phyloP scores from a whole-genome alignment of 371 early-diverging fungal genomes.

The Apophysomyces variabilis region DNA sequence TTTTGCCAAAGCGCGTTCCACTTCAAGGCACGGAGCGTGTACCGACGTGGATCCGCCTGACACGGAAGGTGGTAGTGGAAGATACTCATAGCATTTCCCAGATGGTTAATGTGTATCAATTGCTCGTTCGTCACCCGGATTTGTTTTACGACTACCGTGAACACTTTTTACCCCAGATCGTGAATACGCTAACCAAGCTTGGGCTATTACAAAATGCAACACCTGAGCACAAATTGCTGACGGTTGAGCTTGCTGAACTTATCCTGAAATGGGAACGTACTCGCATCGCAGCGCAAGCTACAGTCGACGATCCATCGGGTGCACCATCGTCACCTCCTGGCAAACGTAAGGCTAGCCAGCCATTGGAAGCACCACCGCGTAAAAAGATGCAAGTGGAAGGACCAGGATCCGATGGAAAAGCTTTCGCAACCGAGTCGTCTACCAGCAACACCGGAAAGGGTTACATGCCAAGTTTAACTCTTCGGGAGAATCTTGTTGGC shows the following conservation, averaged over 20 bases:
- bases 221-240: slow-evolving; percentile 83
- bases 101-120: slow-evolving; percentile 87
- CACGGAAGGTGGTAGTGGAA: slow-evolving; percentile 86
- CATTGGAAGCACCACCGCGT: slow-evolving; percentile 22
- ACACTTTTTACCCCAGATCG: slow-evolving; percentile 89
- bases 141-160: slow-evolving; percentile 88
- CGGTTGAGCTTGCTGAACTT: slow-evolving; percentile 90
- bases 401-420: slow-evolving; percentile 29
- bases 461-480: slow-evolving; percentile 56
- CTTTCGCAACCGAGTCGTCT: slow-evolving; percentile 18
- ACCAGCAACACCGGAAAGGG: slow-evolving; percentile 24
- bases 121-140: slow-evolving; percentile 88
- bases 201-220: slow-evolving; percentile 86
- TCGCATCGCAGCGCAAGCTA: slow-evolving; percentile 41
- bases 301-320: slow-evolving; percentile 21
- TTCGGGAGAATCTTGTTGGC: slow-evolving; percentile 71
- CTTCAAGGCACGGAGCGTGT: slow-evolving; percentile 54
- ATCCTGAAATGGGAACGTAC: slow-evolving; percentile 88
- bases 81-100: slow-evolving; percentile 90
- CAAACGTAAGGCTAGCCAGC: slow-evolving; percentile 17
- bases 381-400: slow-evolving; percentile 41
- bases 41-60: slow-evolving; percentile 90
- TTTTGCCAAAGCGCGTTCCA: slow-evolving; percentile 80
- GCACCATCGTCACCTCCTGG: slow-evolving; percentile 24
- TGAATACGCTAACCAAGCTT: slow-evolving; percentile 83